A percentile compares a stretch with the other conserved stretches of the same genome.
Evolutionary conservation across 2,329 filamentous ascomycete genomes (phyloP).

Genomic region (Ophiostoma quercus): DNA sequence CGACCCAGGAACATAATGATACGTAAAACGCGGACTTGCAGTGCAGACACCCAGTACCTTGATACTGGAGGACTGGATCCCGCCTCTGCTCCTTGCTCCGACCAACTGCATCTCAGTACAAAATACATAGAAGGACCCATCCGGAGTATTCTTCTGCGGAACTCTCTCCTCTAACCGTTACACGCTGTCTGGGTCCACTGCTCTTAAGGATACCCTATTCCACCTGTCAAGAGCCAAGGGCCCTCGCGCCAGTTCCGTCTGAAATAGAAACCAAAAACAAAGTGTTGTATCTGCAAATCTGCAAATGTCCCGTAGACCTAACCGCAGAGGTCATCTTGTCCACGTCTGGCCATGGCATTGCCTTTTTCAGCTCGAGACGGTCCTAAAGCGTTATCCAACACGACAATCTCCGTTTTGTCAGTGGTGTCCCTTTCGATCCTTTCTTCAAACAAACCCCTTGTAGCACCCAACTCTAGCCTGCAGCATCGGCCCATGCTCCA

Average conservation of each 20-base stretch:
- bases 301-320: not conserved
- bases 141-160: conserved; percentile 11
- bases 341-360: not conserved
- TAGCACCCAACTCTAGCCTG: conserved; percentile 7
- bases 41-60: not conserved
- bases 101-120: not conserved
- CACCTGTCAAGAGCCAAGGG: conserved; percentile 8
- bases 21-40: not conserved
- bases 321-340: not conserved
- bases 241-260: not conserved
- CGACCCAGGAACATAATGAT: not conserved
- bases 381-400: not conserved
- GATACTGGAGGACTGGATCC: not conserved
- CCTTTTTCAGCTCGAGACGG: not conserved
- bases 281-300: not conserved
- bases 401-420: not conserved
- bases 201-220: not conserved
- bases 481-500: conserved; percentile 19
- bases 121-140: not conserved
- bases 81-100: not conserved
- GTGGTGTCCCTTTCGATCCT: not conserved
- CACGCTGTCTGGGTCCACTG: not conserved
- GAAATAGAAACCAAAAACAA: not conserved
- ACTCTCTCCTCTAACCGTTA: conserved; percentile 1
- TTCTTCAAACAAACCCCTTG: conserved; percentile 8